A percentile compares a stretch with the other conserved stretches of the same genome.
Evolutionary conservation across 306 rosid genomes (phyloP).

Genomic region (Quillaja saponaria): DNA sequence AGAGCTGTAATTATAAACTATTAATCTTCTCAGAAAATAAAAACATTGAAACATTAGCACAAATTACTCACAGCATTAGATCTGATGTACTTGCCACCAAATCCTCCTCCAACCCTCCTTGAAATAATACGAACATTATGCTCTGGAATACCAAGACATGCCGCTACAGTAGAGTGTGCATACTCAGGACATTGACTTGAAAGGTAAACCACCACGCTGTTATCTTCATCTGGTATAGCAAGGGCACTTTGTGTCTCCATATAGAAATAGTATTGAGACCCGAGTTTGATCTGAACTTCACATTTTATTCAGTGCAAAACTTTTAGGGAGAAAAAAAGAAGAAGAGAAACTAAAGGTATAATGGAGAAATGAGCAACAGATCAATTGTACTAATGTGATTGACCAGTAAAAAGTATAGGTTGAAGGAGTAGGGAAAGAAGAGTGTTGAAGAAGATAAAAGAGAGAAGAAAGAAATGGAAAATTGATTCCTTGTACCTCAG

Average conservation of each 20-base stretch:
- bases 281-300: constrained; percentile 51
- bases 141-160: constrained; percentile 78
- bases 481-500: constrained; percentile 50
- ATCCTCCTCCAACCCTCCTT: constrained; percentile 94
- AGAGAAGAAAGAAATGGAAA: constrained; percentile 15
- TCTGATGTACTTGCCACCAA: constrained; percentile 79
- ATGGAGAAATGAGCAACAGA: too few relatives aligned
- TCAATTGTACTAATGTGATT: constrained; percentile 15
- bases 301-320: not conserved
- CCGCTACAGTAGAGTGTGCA: constrained; percentile 58
- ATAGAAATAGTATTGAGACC: constrained; percentile 64
- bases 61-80: constrained; percentile 59
- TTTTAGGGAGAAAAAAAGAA: not conserved
- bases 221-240: constrained; percentile 80
- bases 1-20: not conserved
- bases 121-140: constrained; percentile 79
- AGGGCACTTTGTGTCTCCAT: constrained; percentile 66
- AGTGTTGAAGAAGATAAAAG: constrained; percentile 11
- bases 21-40: not conserved
- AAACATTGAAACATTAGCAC: not conserved
- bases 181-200: constrained; percentile 69
- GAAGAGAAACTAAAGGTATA: not conserved
- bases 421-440: constrained; percentile 9
- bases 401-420: constrained; percentile 2
- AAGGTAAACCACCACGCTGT: constrained; percentile 76